Base-by-base conservation (phyloP, 352 stramenopile species). In the Phytophthora sp. region DNA sequence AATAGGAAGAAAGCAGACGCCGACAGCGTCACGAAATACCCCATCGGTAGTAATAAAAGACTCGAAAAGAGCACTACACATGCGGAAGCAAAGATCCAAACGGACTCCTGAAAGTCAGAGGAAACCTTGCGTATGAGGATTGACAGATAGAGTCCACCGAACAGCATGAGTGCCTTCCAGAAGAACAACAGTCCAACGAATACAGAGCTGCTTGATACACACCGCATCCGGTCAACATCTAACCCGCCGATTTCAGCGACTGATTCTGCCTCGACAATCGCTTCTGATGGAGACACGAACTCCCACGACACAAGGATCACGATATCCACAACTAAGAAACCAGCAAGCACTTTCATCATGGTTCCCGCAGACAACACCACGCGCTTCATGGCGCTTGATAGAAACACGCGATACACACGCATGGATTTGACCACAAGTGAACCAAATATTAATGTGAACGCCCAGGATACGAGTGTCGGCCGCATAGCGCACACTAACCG, bases 361-460 rank as follows among this genome's bases (percentile, higher is more conserved):
- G 57, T 70, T 3, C 35, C 45, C 30, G 74, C 28, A 12, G 74
- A 77, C 13, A 87, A 20, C 37, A 76, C 62, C 21, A 81, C 61
- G 12, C 74, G 75, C 30, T 87, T 86, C 64, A 85, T 67, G 1
- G 54, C 10, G 11, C 54, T 67, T 3, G 56, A 70, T 28, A 80
- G 51, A 51, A 88, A 84, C 0, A 88, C 66, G 6, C 77, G 72
- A 24, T 86, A 79, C 18, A 87, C 78, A 5, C 78, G 73, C 54
- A 85, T 69, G 6, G 76, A 83, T 34, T 91, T 87, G 21, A 80
- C 67, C 3, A 82, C 51, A 12, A 79, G 54, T 5, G 61, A 74
- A 12, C 76, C 77, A 41, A 89, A 89, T 26, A 84, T 68, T 0
- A 79, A 13, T n/a, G 80, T 87, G 56, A 84, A 89, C 0, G 60